Evolutionary conservation across 805 yeast species (phyloP).

Genomic region (Candida incommunis): DNA sequence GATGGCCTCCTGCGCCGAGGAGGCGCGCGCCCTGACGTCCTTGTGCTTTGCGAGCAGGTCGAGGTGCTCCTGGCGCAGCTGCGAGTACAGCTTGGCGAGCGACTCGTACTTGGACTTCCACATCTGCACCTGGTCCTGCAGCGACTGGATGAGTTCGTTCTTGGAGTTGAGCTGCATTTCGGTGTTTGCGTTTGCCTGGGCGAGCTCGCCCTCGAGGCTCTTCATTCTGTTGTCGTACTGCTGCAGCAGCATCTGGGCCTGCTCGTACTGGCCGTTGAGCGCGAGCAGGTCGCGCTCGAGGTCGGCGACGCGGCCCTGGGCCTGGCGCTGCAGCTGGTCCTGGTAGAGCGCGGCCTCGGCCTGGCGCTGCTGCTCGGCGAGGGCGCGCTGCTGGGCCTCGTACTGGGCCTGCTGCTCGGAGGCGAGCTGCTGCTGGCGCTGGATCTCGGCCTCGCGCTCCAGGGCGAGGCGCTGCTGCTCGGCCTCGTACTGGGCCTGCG

Average conservation of each 20-base stretch:
- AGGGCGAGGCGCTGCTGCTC: conserved; percentile 48
- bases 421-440: conserved; percentile 54
- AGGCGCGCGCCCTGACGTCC: conserved; percentile 72
- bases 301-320: conserved; percentile 66
- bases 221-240: conserved; percentile 81
- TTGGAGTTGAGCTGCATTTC: conserved; percentile 61
- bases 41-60: conserved; percentile 65
- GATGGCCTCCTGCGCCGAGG: conserved; percentile 80
- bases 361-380: conserved; percentile 49
- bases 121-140: conserved; percentile 59
- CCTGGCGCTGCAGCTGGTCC: conserved; percentile 57
- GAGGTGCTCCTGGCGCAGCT: conserved; percentile 82
- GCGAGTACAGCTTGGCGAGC: conserved; percentile 78
- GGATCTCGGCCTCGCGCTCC: conserved; percentile 49
- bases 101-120: conserved; percentile 86
- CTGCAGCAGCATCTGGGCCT: conserved; percentile 67
- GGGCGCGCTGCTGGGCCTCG: conserved; percentile 64
- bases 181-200: conserved; percentile 45
- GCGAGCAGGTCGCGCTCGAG: conserved; percentile 68
- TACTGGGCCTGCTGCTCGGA: conserved; percentile 51
- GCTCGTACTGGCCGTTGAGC: conserved; percentile 69
- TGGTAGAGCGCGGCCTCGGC: conserved; percentile 53
- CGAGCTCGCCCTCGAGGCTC: conserved; percentile 61
- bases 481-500: conserved; percentile 35
- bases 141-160: conserved; percentile 50